Conservation (phyloP, 768 basidiomycete genomes). For the Infundibulicybe gibba region DNA sequence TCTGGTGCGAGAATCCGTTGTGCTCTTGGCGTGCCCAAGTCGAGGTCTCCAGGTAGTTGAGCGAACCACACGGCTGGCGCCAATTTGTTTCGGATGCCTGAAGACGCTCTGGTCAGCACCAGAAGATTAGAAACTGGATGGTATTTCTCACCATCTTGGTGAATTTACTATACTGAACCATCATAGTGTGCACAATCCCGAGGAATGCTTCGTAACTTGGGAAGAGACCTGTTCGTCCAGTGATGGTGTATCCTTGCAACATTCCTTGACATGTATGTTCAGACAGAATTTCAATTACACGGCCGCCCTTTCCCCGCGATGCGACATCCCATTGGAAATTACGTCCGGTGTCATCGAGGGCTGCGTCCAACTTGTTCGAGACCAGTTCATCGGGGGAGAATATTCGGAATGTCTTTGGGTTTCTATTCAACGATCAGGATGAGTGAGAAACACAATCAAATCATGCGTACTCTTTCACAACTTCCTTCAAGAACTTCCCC, state of each 20-base stretch:
- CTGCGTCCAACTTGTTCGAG: slow-evolving; percentile 85
- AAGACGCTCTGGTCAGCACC: background rate
- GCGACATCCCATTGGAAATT: slow-evolving; percentile 86
- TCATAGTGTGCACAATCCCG: slow-evolving; percentile 87
- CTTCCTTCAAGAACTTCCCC: slow-evolving; percentile 53
- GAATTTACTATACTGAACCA: slow-evolving; percentile 88
- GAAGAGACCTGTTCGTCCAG: slow-evolving; percentile 82
- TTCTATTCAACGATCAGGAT: slow-evolving; percentile 32
- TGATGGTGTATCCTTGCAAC: slow-evolving; percentile 91
- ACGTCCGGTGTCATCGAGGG: slow-evolving; percentile 62
- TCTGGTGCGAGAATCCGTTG: slow-evolving; percentile 89
- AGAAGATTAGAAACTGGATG: background rate
- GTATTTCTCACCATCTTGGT: slow-evolving; percentile 62
- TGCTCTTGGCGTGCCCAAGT: slow-evolving; percentile 86
- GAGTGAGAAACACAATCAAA: background rate
- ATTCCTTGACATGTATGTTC: slow-evolving; percentile 89
- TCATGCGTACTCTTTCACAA: slow-evolving; percentile 46
- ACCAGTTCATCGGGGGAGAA: slow-evolving; percentile 90
- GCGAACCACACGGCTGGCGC: slow-evolving; percentile 65
- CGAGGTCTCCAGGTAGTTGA: slow-evolving; percentile 87
- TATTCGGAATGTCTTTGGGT: slow-evolving; percentile 78
- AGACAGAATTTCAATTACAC: slow-evolving; percentile 85
- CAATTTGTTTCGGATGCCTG: slow-evolving; percentile 62
- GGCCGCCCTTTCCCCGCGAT: slow-evolving; percentile 67
- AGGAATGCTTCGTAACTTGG: slow-evolving; percentile 92